A percentile compares a stretch with the other conserved stretches of the same genome.
phyloP scores from a whole-genome alignment of 2,329 filamentous ascomycete genomes.

The Talaromyces sp. region DNA sequence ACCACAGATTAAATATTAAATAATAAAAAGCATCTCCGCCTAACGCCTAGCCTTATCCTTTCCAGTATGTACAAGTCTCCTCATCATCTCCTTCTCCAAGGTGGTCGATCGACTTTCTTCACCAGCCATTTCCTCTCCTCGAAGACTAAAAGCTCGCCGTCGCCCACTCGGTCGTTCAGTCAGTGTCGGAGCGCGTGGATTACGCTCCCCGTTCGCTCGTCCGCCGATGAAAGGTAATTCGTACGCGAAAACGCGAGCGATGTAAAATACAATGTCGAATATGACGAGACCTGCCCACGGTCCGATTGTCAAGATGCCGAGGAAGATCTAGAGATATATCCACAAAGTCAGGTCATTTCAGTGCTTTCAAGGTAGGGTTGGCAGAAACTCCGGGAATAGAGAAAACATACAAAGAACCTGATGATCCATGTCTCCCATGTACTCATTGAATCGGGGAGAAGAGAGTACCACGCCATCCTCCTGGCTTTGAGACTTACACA shows the following conservation, averaged over 20 bases:
- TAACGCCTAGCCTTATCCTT: neutral
- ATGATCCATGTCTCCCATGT: slow-evolving; percentile 59
- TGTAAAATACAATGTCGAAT: slow-evolving; percentile 60
- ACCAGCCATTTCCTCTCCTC: slow-evolving; percentile 5
- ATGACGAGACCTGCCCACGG: slow-evolving; percentile 59
- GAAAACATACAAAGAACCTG: slow-evolving; percentile 54
- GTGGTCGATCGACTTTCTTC: neutral
- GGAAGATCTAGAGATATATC: slow-evolving; percentile 48
- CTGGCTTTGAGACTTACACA: neutral
- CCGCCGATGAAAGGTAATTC: slow-evolving; percentile 58
- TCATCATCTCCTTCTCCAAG: slow-evolving; percentile 4
- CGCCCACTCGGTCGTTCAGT: slow-evolving; percentile 18
- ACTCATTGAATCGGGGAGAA: slow-evolving; percentile 55
- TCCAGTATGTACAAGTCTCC: slow-evolving; percentile 1
- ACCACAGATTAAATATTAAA: neutral
- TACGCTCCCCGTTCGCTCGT: slow-evolving; percentile 53
- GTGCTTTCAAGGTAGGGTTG: neutral
- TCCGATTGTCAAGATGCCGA: slow-evolving; percentile 56
- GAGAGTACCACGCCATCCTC: slow-evolving; percentile 59
- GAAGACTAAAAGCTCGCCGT: slow-evolving; percentile 23
- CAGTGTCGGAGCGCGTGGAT: slow-evolving; percentile 59
- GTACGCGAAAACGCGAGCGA: slow-evolving; percentile 54
- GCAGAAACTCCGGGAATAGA: neutral
- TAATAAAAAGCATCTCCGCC: neutral
- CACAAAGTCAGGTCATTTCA: neutral